Evolutionary conservation across 192 early-diverging fungal genomes (phyloP).

Genomic region (Gigaspora rosea): DNA sequence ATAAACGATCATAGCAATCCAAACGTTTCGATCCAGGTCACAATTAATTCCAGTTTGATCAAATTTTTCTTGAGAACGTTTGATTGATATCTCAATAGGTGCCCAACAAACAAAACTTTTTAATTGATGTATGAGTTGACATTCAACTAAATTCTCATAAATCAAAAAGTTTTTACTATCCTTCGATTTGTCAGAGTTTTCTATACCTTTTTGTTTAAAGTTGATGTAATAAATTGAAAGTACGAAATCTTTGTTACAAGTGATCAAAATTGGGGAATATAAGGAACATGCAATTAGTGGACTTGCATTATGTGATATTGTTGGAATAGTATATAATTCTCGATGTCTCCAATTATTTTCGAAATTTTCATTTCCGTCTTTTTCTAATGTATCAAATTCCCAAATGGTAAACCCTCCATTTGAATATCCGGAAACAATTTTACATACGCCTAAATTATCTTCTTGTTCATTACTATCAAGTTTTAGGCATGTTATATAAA

Average conservation of each 20-base stretch:
- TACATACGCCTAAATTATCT: conserved; percentile 12
- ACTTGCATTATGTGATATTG: neutral
- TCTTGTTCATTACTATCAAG: conserved; percentile 29
- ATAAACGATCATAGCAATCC: conserved; percentile 36
- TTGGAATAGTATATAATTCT: neutral
- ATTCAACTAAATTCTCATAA: neutral
- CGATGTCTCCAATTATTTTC: neutral
- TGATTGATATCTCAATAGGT: conserved; percentile 35
- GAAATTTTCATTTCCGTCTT: neutral
- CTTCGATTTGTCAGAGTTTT: neutral
- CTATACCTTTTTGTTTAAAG: neutral
- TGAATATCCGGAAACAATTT: conserved; percentile 42
- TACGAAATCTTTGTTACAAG: conserved; percentile 40
- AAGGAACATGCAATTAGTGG: conserved; percentile 33
- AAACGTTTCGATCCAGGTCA: neutral
- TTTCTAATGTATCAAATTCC: conserved; percentile 28
- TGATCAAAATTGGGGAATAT: conserved; percentile 34
- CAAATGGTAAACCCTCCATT: conserved; percentile 42
- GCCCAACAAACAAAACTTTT: conserved; percentile 37
- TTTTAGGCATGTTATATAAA: conserved; percentile 31
- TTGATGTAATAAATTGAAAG: conserved; percentile 34
- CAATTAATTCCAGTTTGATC: neutral
- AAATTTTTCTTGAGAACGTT: neutral
- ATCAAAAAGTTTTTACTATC: neutral
- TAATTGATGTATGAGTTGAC: conserved; percentile 34